Evolutionary conservation across 148 eudicot species (phyloP), one percentile per base, ranked within the genome.

Genomic region (Camellia japonica): DNA sequence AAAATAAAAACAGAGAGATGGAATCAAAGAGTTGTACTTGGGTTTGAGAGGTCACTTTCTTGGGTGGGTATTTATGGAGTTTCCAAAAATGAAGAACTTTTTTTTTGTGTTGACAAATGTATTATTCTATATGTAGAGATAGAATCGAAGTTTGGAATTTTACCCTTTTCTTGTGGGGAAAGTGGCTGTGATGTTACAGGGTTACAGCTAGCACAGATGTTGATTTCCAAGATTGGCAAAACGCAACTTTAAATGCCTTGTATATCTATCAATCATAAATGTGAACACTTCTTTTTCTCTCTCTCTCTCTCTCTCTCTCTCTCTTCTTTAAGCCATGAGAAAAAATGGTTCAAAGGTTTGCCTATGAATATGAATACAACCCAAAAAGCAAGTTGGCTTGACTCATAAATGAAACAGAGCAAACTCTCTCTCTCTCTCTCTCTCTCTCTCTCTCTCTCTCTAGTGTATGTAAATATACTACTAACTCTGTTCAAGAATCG

Each of bases 301-400:
- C 73, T 16, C 55, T 10, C 16, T n/a, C 49, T 55, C 51, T 49
- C 15, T 42, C 23, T 41, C 71, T 41, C 51, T 65, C 12, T 16
- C 43, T 2, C 52, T 2, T 3, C 12, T 68, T 44, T 68, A 68
- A 1, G 15, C 52, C 16, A 9, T 4, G 8, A 30, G 47, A 68
- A 68, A 42, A 68, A 68, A 68, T 44, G 9, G 52, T 68, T 43
- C 72, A 68, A 9, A 68, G 72, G 49, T 30, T 66, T 66, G 69
- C 44, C 46, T 30, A 11, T 38, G 41, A 66, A 66, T 30, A 1
- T 30, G 38, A 30, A 30, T 30, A 30, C 46, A 42, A 44, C 72
- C 49, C 51, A 44, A 38, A 68, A 18, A 68, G 72, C 20, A 68
- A 68, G 52, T 5, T 71, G 49, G 74, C 58, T 71, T 71, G 58